Evolutionary conservation across 1,139 yeast genomes (phyloP).

Genomic region (Nakaseomyces nivariensis): DNA sequence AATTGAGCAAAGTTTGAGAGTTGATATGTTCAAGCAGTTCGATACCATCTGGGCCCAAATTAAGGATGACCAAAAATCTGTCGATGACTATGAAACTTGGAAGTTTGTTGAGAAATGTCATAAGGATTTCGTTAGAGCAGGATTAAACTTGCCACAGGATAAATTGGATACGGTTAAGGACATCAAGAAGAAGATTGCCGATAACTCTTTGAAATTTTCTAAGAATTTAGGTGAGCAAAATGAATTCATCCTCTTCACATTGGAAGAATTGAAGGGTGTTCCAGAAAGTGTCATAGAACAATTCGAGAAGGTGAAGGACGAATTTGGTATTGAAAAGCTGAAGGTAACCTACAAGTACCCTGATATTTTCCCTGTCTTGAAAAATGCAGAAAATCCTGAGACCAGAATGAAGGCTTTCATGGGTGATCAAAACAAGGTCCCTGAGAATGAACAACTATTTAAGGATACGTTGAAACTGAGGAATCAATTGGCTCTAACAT

Average conservation of each 20-base stretch:
- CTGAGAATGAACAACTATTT: slow-evolving; percentile 52
- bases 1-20: slow-evolving; percentile 57
- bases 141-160: slow-evolving; percentile 50
- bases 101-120: slow-evolving; percentile 50
- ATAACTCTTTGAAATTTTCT: slow-evolving; percentile 45
- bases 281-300: slow-evolving; percentile 53
- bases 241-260: slow-evolving; percentile 48
- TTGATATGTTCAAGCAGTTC: slow-evolving; percentile 54
- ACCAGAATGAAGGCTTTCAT: slow-evolving; percentile 58
- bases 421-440: slow-evolving; percentile 58
- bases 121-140: slow-evolving; percentile 51
- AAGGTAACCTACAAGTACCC: slow-evolving; percentile 78
- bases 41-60: slow-evolving; percentile 38
- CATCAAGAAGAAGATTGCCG: slow-evolving; percentile 50
- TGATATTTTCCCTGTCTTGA: slow-evolving; percentile 65
- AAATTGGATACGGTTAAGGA: slow-evolving; percentile 47
- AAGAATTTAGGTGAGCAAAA: slow-evolving; percentile 66
- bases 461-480: slow-evolving; percentile 51
- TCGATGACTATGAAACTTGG: slow-evolving; percentile 44
- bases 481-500: slow-evolving; percentile 46
- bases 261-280: slow-evolving; percentile 62
- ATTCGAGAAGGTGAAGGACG: slow-evolving; percentile 40
- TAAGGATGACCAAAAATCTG: slow-evolving; percentile 28
- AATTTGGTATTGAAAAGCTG: slow-evolving; percentile 33
- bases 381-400: slow-evolving; percentile 50